A percentile compares a stretch with the other conserved stretches of the same genome.
phyloP scores from a whole-genome alignment of 2,329 filamentous ascomycete genomes.

The Hypoxylon sp. region DNA sequence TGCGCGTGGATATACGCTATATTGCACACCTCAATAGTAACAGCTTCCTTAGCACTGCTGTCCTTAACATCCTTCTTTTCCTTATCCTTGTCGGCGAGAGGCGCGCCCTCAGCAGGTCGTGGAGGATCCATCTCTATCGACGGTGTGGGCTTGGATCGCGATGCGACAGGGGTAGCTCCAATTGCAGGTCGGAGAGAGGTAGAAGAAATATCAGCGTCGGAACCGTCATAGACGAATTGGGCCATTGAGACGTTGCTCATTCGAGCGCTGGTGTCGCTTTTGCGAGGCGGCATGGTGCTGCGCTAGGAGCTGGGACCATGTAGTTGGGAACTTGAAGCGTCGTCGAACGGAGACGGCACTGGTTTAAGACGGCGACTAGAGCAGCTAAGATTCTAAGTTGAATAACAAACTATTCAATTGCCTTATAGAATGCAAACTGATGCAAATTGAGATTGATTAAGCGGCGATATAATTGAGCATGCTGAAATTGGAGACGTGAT shows the following conservation, averaged over 20 bases:
- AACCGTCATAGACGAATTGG: slow-evolving; percentile 62
- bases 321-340: neutral
- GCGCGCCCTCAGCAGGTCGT: slow-evolving; percentile 49
- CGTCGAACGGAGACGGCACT: neutral
- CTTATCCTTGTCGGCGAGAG: slow-evolving; percentile 53
- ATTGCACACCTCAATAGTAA: slow-evolving; percentile 69
- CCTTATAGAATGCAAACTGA: neutral
- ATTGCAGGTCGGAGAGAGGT: slow-evolving; percentile 45
- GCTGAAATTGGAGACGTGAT: slow-evolving; percentile 11
- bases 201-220: slow-evolving; percentile 44
- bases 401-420: slow-evolving; percentile 1
- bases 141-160: slow-evolving; percentile 46
- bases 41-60: slow-evolving; percentile 48
- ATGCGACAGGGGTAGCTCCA: slow-evolving; percentile 40
- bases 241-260: slow-evolving; percentile 64
- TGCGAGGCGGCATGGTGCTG: slow-evolving; percentile 67
- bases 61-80: slow-evolving; percentile 58
- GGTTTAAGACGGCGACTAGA: neutral
- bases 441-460: neutral
- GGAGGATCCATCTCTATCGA: slow-evolving; percentile 56
- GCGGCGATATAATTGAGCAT: slow-evolving; percentile 4
- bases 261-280: slow-evolving; percentile 62
- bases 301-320: slow-evolving; percentile 20
- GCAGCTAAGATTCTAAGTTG: neutral
- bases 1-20: slow-evolving; percentile 16